phyloP scores from a whole-genome alignment of 352 stramenopile genomes.

The Saprolegnia diclina region DNA sequence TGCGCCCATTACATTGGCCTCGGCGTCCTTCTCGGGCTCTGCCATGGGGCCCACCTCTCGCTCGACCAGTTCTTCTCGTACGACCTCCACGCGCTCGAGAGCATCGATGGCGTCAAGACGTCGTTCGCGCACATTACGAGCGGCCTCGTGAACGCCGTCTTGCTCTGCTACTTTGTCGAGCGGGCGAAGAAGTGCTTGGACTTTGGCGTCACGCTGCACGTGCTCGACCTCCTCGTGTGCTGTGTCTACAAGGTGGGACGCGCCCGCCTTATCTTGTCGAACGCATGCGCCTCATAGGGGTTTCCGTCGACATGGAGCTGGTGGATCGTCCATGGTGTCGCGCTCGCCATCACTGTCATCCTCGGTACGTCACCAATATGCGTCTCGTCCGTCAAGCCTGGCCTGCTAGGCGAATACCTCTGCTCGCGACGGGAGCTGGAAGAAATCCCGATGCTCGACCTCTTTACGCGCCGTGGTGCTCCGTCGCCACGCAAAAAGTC shows the following conservation, averaged over 20 bases:
- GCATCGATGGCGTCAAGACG: slow-evolving; percentile 75
- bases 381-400: too few relatives aligned
- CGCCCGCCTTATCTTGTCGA: not conserved
- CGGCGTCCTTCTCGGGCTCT: slow-evolving; percentile 66
- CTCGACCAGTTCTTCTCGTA: slow-evolving; percentile 84
- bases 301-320: slow-evolving; percentile 83
- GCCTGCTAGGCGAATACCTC: slow-evolving; percentile 60
- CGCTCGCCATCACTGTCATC: slow-evolving; percentile 67
- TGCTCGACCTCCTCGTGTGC: slow-evolving; percentile 75
- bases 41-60: slow-evolving; percentile 57
- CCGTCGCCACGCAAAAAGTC: slow-evolving; percentile 2
- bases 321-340: slow-evolving; percentile 75
- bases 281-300: slow-evolving; percentile 36
- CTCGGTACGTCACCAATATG: slow-evolving; percentile 50
- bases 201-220: slow-evolving; percentile 86
- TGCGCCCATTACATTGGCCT: slow-evolving; percentile 75
- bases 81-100: slow-evolving; percentile 67
- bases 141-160: slow-evolving; percentile 52
- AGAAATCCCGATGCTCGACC: slow-evolving; percentile 84
- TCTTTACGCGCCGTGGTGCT: slow-evolving; percentile 42
- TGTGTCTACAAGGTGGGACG: slow-evolving; percentile 69
- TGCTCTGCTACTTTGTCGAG: slow-evolving; percentile 77
- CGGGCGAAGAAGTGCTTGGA: slow-evolving; percentile 88
- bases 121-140: slow-evolving; percentile 60
- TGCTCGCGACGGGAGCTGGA: slow-evolving; percentile 81